A percentile compares a stretch with the other conserved stretches of the same genome.
phyloP scores from a whole-genome alignment of 1,284 basidiomycete species.

The Erythrobasidium hasegawianum region DNA sequence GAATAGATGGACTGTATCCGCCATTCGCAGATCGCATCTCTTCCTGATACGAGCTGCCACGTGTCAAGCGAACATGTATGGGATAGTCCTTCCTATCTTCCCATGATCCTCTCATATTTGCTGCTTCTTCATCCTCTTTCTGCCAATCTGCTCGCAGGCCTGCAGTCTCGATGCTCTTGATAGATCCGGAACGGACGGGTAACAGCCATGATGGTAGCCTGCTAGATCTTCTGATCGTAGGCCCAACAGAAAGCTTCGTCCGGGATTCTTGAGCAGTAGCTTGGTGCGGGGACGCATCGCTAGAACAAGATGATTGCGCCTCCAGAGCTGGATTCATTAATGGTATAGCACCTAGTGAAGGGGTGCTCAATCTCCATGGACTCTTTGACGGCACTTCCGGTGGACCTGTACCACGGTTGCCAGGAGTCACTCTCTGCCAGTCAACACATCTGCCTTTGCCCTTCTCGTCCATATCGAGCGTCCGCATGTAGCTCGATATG shows the following conservation, averaged over 20 bases:
- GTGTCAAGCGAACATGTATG: not conserved
- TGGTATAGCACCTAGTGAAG: no score
- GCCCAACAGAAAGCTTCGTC: conserved; percentile 7
- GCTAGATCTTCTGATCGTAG: conserved; percentile 10
- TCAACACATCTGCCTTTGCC: no score
- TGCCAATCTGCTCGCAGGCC: not conserved
- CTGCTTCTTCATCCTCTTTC: not conserved
- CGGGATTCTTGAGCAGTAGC: not conserved
- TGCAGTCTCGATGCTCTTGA: not conserved
- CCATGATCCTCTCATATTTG: not conserved
- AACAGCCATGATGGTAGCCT: conserved; percentile 17
- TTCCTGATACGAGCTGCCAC: no score
- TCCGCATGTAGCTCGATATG: not conserved
- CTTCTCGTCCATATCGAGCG: no score
- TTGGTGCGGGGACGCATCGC: not conserved
- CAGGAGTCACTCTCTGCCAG: not conserved
- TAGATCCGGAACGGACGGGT: not conserved
- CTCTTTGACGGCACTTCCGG: no score
- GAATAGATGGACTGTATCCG: no score
- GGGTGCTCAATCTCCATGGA: no score
- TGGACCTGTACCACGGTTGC: not conserved
- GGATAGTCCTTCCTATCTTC: not conserved
- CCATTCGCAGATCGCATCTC: no score
- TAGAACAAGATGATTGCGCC: not conserved
- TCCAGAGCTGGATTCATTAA: no score